phyloP scores from a whole-genome alignment of 192 early-diverging fungal species.

The Kappamyces sp. region DNA sequence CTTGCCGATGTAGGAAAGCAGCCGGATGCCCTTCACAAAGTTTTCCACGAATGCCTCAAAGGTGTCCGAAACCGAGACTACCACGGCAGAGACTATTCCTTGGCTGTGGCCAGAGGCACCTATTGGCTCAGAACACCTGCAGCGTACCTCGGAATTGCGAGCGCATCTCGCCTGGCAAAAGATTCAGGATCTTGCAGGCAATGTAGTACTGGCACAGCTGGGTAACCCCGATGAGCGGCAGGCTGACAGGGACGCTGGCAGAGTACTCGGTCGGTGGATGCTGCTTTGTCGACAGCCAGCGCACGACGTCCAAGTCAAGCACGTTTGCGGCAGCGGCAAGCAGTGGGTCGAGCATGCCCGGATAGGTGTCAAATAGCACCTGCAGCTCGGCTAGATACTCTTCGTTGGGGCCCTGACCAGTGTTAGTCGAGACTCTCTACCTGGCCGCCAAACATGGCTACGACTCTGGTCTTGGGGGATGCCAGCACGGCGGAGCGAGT shows the following conservation, averaged over 20 bases:
- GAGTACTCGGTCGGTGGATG: slow-evolving; percentile 74
- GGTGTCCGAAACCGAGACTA: slow-evolving; percentile 69
- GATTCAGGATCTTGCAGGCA: slow-evolving; percentile 56
- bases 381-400: slow-evolving; percentile 92
- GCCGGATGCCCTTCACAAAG: slow-evolving; percentile 69
- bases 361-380: slow-evolving; percentile 72
- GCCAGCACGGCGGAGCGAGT: neutral
- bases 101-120: slow-evolving; percentile 86
- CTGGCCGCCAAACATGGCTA: slow-evolving; percentile 93
- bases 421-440: too few species aligned
- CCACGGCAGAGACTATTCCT: slow-evolving; percentile 79
- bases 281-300: slow-evolving; percentile 75
- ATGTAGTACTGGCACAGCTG: slow-evolving; percentile 87
- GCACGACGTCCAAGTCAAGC: slow-evolving; percentile 63
- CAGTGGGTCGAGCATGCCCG: slow-evolving; percentile 66
- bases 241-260: slow-evolving; percentile 70
- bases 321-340: slow-evolving; percentile 28
- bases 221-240: slow-evolving; percentile 85
- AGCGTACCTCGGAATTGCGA: slow-evolving; percentile 38
- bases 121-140: slow-evolving; percentile 15
- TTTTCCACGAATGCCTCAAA: slow-evolving; percentile 72
- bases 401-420: slow-evolving; percentile 91
- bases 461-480: neutral
- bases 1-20: slow-evolving; percentile 79
- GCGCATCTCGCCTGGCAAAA: slow-evolving; percentile 45